Evolutionary conservation across 164 flowering plant genomes (phyloP), one percentile per base, ranked within the genome.

Genomic region (Houttuynia cordata): DNA sequence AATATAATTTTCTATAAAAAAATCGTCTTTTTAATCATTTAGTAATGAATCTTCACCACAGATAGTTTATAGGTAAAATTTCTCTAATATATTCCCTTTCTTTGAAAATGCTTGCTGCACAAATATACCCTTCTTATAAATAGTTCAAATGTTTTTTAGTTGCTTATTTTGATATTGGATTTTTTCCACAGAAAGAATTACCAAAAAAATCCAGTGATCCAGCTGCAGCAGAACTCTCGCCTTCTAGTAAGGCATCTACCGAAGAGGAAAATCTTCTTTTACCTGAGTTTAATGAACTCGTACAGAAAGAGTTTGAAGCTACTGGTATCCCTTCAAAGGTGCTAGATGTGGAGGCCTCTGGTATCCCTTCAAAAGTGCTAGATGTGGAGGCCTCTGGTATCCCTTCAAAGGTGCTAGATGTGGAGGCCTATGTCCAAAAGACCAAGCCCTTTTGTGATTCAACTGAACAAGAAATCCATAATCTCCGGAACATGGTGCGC

Each of bases 221-320:
- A 64, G 53, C 74, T 14, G 47, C 12, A 2, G 59, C 52, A 59
- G 73, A 63, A n/a, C 58, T 70, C 60, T 75, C 87, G 24, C 76
- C 86, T 14, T 64, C 65, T 55, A 76, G 71, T 62, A 76, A 62
- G 63, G 58, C 22, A n/a, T 58, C 65, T 66, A 84, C 56, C 53
- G 84, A 80, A 22, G 81, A 74, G 69, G 86, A 82, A 51, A 68
- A 67, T 25, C 71, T 65, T 42, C 80, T 88, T 60, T 69, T 81
- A 71, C 88, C 90, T 1, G 86, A 85, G 65, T 80, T 82, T 23
- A 67, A 77, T 52, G 86, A 83, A 13, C 76, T 83, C 10, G 65
- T 82, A 21, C 58, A 52, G 59, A 75, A 77, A 62, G 86, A 85
- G 60, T 71, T 76, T 51, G 78, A 79, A 60, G 19, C 52, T 59